Conservation (phyloP, 371 early-diverging fungal species). For the Rhizopus microsporus region DNA sequence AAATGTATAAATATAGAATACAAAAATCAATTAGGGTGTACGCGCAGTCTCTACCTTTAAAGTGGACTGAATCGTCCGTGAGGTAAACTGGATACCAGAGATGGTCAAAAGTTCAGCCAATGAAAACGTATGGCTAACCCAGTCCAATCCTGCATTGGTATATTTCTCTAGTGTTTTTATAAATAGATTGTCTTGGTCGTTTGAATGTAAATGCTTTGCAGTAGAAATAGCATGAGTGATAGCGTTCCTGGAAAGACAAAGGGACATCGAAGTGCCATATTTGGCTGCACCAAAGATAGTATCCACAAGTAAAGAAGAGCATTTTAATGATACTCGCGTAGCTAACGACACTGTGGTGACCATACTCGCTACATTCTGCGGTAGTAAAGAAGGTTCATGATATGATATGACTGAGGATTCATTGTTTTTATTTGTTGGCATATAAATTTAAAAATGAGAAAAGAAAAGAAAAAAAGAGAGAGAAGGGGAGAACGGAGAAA, state of each 20-base stretch:
- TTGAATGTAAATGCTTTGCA: conserved; percentile 48
- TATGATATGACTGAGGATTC: no score
- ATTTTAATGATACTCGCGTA: conserved; percentile 32
- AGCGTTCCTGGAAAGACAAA: conserved; percentile 55
- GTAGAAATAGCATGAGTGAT: conserved; percentile 50
- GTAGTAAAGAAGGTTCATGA: conserved; percentile 24
- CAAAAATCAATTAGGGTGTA: neutral
- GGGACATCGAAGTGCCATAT: conserved; percentile 54
- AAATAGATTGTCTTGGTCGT: conserved; percentile 28
- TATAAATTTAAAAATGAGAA: neutral
- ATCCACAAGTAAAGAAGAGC: conserved; percentile 35
- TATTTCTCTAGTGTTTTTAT: conserved; percentile 61
- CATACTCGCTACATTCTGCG: conserved; percentile 31
- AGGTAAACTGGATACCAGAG: conserved; percentile 73
- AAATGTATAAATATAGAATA: conserved; percentile 3
- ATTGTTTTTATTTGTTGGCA: conserved; percentile 2
- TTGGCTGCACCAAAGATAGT: conserved; percentile 55
- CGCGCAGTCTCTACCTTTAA: conserved; percentile 47
- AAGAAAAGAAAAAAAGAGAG: neutral
- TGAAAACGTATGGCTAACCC: conserved; percentile 69
- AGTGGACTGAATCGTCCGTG: conserved; percentile 66
- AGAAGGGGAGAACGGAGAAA: neutral
- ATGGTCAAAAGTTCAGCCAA: conserved; percentile 75
- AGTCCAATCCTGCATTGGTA: conserved; percentile 61
- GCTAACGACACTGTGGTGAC: conserved; percentile 36